A percentile compares a stretch with the other conserved stretches of the same genome.
Evolutionary conservation across 331 rosid genomes (phyloP).

Genomic region (Quercus phellos): DNA sequence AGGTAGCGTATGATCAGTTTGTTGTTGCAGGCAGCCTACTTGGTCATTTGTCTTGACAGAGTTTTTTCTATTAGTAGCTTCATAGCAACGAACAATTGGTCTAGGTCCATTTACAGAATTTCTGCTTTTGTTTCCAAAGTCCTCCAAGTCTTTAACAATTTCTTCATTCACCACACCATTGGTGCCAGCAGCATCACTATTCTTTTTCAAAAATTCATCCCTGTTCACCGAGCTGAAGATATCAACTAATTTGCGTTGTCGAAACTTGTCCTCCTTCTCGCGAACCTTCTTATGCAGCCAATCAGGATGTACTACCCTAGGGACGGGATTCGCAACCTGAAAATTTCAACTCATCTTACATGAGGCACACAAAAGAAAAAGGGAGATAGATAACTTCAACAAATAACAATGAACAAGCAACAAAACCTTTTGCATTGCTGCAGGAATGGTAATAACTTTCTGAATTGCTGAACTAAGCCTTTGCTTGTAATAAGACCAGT

Average conservation of each 20-base stretch:
- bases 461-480: constrained; percentile 91
- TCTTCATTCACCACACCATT: constrained; percentile 32
- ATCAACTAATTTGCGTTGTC: constrained; percentile 76
- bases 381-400: constrained; percentile 6
- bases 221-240: constrained; percentile 47
- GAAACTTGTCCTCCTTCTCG: constrained; percentile 92
- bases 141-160: constrained; percentile 68
- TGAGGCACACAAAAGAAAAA: constrained; percentile 14
- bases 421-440: constrained; percentile 97
- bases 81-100: constrained; percentile 69
- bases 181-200: constrained; percentile 28
- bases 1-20: constrained; percentile 28
- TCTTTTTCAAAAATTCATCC: constrained; percentile 35
- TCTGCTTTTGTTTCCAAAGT: constrained; percentile 51
- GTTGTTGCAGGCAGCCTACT: constrained; percentile 29
- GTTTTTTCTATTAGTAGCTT: constrained; percentile 39
- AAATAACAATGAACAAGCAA: constrained; percentile 15
- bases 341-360: constrained; percentile 22
- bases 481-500: constrained; percentile 98
- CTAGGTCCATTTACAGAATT: constrained; percentile 55
- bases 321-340: constrained; percentile 92
- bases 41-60: constrained; percentile 24
- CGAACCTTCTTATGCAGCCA: constrained; percentile 97
- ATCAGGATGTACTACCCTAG: constrained; percentile 95
- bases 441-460: constrained; percentile 92